Evolutionary conservation across 2,329 filamentous ascomycete genomes (phyloP), one percentile per base, ranked within the genome.

Genomic region (Aspergillus thermomutatus): DNA sequence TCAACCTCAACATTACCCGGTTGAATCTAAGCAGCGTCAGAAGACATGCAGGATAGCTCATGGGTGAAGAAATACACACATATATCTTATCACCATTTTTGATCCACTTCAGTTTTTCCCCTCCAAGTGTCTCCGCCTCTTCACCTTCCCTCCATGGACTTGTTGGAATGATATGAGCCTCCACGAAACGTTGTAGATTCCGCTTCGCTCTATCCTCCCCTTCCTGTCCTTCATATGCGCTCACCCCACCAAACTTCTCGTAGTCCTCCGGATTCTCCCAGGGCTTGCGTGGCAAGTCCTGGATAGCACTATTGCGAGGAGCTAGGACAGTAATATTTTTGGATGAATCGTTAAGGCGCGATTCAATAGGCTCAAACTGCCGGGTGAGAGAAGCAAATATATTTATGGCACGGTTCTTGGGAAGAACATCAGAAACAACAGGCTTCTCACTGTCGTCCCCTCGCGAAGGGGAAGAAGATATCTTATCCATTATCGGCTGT

Each of bases 291-390:
- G 92, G 90, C 25, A 97, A 79, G 0, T 75, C 78, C 62, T 89
- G 88, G 68, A 99, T 85, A 3, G 87, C 91, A 19, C 83, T 86
- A 79, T 99, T 97, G 53, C 90, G 79, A 0, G 94, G 94, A 4
- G 92, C 93, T 2, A 97, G 84, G 25, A 97, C 86, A 2, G 92
- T 97, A 17, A 90, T 90, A 71, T 93, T 92, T 56, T 82, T 75
- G 0, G 77, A 69, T 0, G 80, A 73, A 69, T 91, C 83, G 64
- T 89, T 83, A 14, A 97, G 83, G 0, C 90, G 88, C 23, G 79
- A 76, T 9, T 85, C 83, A 21, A 92, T 81, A n/a, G 81, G 76
- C 49, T 87, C 83, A 66, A 92, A 85, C 69, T 93, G 88, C 57
- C 92, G 86, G 4, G 88, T 87, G 67, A 96, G 86, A 45, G 87